Percentiles rank a stretch among this genome's conserved stretches.
Evolutionary conservation across 192 early-diverging fungal species (phyloP).

Genomic region (Coemansia sp.): DNA sequence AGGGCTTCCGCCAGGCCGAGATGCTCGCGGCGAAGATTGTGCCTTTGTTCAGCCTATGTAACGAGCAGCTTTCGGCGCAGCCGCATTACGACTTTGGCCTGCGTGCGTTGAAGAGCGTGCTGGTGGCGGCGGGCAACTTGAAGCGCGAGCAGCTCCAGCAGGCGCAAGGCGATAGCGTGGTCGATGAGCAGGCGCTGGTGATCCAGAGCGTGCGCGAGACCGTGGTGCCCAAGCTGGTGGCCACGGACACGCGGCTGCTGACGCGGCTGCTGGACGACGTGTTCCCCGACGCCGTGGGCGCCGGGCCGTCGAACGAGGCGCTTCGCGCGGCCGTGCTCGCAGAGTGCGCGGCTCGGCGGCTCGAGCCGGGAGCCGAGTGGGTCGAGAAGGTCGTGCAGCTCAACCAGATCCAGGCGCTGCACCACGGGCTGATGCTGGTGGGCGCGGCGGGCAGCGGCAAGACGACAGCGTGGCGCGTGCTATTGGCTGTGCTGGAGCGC

Average conservation of each 20-base stretch:
- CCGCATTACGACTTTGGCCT: constrained; percentile 99
- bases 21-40: constrained; percentile 92
- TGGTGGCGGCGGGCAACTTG: constrained; percentile 98
- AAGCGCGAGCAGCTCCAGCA: constrained; percentile 79
- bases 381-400: constrained; percentile 97
- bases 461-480: constrained; percentile 87
- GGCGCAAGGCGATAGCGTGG: constrained; percentile 37
- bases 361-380: constrained; percentile 81
- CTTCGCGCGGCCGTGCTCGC: constrained; percentile 72
- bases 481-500: constrained; percentile 85
- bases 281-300: constrained; percentile 89
- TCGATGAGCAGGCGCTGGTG: constrained; percentile 86
- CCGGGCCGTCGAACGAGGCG: constrained; percentile 70
- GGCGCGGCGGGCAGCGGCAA: constrained; percentile 98
- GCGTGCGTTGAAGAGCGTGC: constrained; percentile 96
- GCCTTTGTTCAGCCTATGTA: constrained; percentile 94
- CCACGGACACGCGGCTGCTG: constrained; percentile 88
- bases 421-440: constrained; percentile 99
- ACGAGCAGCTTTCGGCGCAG: constrained; percentile 92
- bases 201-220: constrained; percentile 98
- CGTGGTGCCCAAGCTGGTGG: constrained; percentile 96
- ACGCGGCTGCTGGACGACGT: constrained; percentile 86
- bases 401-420: constrained; percentile 96
- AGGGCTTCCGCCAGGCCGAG: constrained; percentile 98
- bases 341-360: constrained; percentile 71